Conservation (phyloP, 2,329 filamentous ascomycete species). For the Penicillium expansum region DNA sequence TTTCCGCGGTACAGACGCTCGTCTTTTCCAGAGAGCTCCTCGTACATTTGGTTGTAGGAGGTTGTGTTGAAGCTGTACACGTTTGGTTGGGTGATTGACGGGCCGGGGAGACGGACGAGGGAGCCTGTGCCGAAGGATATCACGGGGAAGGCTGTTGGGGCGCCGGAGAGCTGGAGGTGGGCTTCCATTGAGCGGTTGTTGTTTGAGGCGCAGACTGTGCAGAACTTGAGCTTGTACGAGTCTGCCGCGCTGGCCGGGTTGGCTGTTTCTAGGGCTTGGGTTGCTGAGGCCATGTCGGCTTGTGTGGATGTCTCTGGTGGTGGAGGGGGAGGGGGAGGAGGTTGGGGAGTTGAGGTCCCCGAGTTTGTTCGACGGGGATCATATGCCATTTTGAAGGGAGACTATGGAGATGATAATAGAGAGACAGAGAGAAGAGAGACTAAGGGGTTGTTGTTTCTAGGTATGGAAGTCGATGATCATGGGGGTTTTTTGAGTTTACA, state of each 20-base stretch:
- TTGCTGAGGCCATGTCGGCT: constrained; percentile 23
- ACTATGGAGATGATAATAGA: constrained; percentile 17
- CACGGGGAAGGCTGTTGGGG: constrained; percentile 83
- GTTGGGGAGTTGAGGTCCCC: constrained; percentile 42
- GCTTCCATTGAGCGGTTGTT: constrained; percentile 99
- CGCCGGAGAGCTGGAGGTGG: constrained; percentile 85
- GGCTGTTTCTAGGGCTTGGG: constrained; percentile 8
- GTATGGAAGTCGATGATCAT: constrained; percentile 25
- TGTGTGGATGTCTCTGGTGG: constrained; percentile 24
- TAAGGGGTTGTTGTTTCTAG: constrained; percentile 9
- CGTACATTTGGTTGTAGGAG: constrained; percentile 91
- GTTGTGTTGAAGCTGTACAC: constrained; percentile 98
- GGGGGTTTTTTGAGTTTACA: constrained; percentile 37
- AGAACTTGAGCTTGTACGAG: constrained; percentile 90
- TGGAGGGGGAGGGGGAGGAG: constrained; percentile 53
- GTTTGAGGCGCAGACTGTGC: constrained; percentile 98
- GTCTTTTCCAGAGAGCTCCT: constrained; percentile 84
- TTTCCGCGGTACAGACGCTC: constrained; percentile 84
- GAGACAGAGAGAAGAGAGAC: constrained; percentile 1
- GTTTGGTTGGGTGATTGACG: constrained; percentile 87
- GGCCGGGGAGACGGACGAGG: constrained; percentile 86
- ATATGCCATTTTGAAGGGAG: constrained; percentile 43
- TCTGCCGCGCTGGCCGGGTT: constrained; percentile 32
- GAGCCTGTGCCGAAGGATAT: constrained; percentile 97
- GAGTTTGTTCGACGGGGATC: constrained; percentile 53